phyloP scores from a whole-genome alignment of 108 stramenopile species.

The Cyclotella baltica region DNA sequence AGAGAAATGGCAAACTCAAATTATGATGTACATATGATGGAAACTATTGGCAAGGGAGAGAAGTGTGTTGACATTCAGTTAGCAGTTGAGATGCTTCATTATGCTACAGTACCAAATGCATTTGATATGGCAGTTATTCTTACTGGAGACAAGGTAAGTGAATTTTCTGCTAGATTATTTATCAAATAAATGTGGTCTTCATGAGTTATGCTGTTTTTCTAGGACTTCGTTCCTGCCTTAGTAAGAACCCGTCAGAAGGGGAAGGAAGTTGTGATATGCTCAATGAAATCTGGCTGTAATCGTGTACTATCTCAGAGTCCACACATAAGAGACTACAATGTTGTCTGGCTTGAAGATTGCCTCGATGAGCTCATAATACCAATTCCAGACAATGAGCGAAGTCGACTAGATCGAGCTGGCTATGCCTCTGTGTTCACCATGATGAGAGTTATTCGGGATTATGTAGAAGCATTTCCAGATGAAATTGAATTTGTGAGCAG shows the following conservation, averaged over 20 bases:
- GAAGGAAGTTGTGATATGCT: slow-evolving; percentile 74
- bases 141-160: slow-evolving; percentile 34
- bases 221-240: slow-evolving; percentile 91
- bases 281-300: slow-evolving; percentile 70
- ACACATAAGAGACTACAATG: slow-evolving; percentile 77
- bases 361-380: slow-evolving; percentile 68
- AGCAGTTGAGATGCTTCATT: slow-evolving; percentile 90
- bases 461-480: slow-evolving; percentile 57
- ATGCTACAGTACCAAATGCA: slow-evolving; percentile 84
- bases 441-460: slow-evolving; percentile 72
- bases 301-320: slow-evolving; percentile 71
- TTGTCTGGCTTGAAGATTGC: slow-evolving; percentile 79
- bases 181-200: neutral
- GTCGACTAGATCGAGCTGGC: slow-evolving; percentile 39
- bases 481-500: slow-evolving; percentile 56
- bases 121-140: slow-evolving; percentile 89
- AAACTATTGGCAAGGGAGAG: slow-evolving; percentile 78
- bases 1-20: slow-evolving; percentile 76
- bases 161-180: neutral
- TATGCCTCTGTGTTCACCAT: slow-evolving; percentile 63
- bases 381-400: slow-evolving; percentile 37
- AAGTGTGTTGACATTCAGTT: slow-evolving; percentile 93
- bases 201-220: neutral
- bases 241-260: slow-evolving; percentile 85
- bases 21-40: slow-evolving; percentile 87